Evolutionary conservation across 2,329 filamentous ascomycete species (phyloP).

Genomic region (Diatrype stigma): DNA sequence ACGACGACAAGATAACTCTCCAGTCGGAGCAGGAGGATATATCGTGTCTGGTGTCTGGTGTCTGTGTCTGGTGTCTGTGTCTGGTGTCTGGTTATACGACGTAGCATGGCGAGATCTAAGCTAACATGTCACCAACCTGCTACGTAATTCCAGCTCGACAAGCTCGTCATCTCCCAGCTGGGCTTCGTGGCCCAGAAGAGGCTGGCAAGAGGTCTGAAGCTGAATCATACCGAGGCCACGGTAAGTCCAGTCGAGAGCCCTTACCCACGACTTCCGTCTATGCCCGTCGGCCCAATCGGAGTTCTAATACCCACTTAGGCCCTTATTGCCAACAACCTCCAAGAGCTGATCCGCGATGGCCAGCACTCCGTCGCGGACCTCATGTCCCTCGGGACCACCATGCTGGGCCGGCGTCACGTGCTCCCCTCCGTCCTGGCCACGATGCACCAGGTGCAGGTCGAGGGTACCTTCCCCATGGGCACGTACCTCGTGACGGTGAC

Average conservation of each 20-base stretch:
- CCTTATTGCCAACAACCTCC: slow-evolving; percentile 81
- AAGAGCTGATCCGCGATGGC: slow-evolving; percentile 97
- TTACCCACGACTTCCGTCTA: no score
- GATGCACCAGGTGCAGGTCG: slow-evolving; percentile 82
- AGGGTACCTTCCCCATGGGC: slow-evolving; percentile 86
- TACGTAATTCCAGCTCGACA: slow-evolving; percentile 67
- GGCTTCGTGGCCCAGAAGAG: slow-evolving; percentile 83
- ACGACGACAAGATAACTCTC: background rate
- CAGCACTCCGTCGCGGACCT: slow-evolving; percentile 87
- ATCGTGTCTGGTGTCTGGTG: no score
- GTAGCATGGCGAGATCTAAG: background rate
- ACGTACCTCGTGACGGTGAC: slow-evolving; percentile 95
- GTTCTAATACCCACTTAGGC: slow-evolving; percentile 43
- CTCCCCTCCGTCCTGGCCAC: slow-evolving; percentile 75
- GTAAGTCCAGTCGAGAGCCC: slow-evolving; percentile 41
- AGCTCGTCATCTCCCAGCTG: slow-evolving; percentile 87
- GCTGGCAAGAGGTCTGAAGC: slow-evolving; percentile 78
- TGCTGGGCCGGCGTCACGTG: slow-evolving; percentile 92
- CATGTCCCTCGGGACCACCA: slow-evolving; percentile 84
- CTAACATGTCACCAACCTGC: slow-evolving; percentile 2
- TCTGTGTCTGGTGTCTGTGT: no score
- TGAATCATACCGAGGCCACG: slow-evolving; percentile 87
- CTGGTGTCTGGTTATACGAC: background rate
- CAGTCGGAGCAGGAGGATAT: background rate
- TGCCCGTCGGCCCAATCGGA: background rate